These are phyloP conservation scores for Ophiostoma sp. DNA, from an alignment of 2,329 filamentous ascomycete species.

Conservation along the genomic window DNA sequence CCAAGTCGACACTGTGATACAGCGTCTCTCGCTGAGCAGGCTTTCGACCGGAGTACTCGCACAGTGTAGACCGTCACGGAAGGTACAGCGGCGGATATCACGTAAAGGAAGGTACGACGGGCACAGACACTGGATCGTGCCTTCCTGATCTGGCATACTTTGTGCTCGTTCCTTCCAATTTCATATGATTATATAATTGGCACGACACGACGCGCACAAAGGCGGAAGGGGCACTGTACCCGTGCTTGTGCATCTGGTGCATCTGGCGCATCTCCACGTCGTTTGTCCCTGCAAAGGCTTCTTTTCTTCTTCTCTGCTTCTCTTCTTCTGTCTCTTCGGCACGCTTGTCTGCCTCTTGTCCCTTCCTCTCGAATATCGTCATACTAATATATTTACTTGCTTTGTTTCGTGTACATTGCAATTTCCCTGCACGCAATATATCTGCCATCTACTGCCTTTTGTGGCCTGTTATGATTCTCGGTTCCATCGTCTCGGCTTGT, in stretches of 20 bases:
- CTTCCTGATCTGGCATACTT: conserved; percentile 18
- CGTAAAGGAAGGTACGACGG: not conserved
- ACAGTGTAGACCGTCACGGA: not conserved
- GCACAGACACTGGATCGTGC: conserved; percentile 15
- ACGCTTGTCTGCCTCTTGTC: not conserved
- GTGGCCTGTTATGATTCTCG: not conserved
- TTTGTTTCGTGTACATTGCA: not conserved
- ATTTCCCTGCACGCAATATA: not conserved
- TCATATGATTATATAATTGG: too few species aligned
- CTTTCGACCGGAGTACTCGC: not conserved
- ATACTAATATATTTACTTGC: not conserved
- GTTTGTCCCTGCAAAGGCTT: not conserved
- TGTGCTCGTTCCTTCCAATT: conserved; percentile 17
- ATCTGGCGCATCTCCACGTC: not conserved
- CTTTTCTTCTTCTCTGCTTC: not conserved
- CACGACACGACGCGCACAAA: too few species aligned
- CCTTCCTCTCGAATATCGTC: not conserved
- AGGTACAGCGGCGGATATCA: not conserved
- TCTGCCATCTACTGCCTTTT: not conserved
- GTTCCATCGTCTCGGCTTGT: not conserved
- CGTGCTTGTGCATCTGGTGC: not conserved
- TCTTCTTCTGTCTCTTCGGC: not conserved
- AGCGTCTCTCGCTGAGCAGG: not conserved
- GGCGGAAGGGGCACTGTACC: too few species aligned
- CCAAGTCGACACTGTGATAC: too few species aligned